A percentile compares a stretch with the other conserved stretches of the same genome.
Conservation (phyloP, 768 basidiomycete species). For the Tulasnella sp. region DNA sequence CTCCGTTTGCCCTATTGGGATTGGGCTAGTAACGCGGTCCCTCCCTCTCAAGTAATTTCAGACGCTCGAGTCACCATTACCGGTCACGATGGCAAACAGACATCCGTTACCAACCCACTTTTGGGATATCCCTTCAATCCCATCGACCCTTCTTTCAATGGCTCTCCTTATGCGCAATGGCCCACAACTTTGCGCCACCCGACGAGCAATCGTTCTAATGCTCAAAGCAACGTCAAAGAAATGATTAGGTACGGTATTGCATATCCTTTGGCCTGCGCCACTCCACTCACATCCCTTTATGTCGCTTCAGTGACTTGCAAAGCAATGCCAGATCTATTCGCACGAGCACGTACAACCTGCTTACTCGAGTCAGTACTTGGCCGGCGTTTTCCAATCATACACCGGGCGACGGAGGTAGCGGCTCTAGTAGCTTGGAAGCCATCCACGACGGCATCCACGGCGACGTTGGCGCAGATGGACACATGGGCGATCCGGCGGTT, state of each 20-base stretch:
- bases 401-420: background rate
- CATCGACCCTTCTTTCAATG: background rate
- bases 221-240: background rate
- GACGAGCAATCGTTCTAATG: background rate
- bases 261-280: background rate
- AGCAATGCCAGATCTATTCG: background rate
- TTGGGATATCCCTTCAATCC: slow-evolving; percentile 14
- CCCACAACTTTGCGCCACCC: slow-evolving; percentile 6
- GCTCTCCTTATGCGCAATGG: background rate
- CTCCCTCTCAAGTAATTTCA: slow-evolving; percentile 37
- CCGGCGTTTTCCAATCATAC: slow-evolving; percentile 11
- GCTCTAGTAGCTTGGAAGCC: slow-evolving; percentile 10
- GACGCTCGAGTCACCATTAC: slow-evolving; percentile 32
- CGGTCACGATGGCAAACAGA: slow-evolving; percentile 28
- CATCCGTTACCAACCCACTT: slow-evolving; percentile 4
- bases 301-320: background rate
- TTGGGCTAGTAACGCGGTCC: slow-evolving; percentile 39
- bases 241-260: background rate
- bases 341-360: background rate
- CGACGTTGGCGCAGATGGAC: slow-evolving; percentile 11
- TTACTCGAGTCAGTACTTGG: slow-evolving; percentile 8
- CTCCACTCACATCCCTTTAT: background rate
- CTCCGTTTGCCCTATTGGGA: slow-evolving; percentile 46
- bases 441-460: slow-evolving; percentile 18
- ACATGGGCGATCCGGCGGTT: background rate